Conservation (phyloP, 345 rosid species). For the Eucalyptus brandiana region DNA sequence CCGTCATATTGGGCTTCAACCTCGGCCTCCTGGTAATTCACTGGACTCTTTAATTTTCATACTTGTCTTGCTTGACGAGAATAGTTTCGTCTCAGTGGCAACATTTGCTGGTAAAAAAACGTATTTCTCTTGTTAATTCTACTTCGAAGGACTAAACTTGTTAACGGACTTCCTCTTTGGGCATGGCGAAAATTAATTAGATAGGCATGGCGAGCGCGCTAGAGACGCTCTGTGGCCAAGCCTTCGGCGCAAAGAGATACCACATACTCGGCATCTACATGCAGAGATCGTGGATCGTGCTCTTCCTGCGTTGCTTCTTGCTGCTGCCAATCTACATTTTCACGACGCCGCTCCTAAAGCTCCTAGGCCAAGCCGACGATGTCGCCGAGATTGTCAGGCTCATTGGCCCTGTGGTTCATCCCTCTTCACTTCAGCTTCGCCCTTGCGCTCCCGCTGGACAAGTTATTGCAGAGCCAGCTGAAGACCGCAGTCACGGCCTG, state of each 20-base stretch:
- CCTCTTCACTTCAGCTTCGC: conserved; percentile 33
- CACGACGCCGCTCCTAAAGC: background rate
- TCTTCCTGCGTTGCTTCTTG: background rate
- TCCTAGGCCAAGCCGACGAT: conserved; percentile 12
- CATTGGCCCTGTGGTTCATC: conserved; percentile 17
- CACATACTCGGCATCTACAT: conserved; percentile 4
- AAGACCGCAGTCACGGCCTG: conserved; percentile 18
- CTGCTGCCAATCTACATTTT: conserved; percentile 1
- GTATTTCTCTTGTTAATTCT: no score
- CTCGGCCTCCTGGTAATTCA: background rate
- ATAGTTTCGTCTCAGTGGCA: background rate
- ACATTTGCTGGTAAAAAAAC: no score
- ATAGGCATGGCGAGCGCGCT: conserved; percentile 10
- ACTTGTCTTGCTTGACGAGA: background rate
- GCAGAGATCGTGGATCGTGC: conserved; percentile 5
- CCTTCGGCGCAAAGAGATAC: background rate
- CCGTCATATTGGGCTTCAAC: conserved; percentile 25
- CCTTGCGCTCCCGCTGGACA: conserved; percentile 12
- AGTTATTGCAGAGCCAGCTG: conserved; percentile 27
- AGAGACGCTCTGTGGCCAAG: conserved; percentile 6
- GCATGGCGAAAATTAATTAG: background rate
- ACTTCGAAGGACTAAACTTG: no score
- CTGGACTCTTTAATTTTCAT: background rate
- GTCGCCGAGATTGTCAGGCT: conserved; percentile 12
- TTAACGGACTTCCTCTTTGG: background rate